Evolutionary conservation across 257 asterid species (phyloP).

Genomic region (Capsicum rhomboideum): DNA sequence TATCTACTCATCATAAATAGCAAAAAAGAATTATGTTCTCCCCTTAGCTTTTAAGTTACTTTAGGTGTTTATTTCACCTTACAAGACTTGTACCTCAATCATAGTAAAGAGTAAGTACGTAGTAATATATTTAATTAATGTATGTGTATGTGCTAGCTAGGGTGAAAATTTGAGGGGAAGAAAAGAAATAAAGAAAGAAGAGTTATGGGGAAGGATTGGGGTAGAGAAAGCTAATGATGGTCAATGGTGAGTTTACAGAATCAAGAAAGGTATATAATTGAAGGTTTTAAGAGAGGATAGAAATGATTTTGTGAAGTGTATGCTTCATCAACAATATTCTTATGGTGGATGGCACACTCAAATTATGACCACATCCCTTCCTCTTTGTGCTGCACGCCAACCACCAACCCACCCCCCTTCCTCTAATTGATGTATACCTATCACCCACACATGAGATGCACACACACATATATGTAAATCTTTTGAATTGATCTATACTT

Average conservation of each 20-base stretch:
- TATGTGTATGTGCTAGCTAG: not conserved
- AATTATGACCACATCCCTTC: conserved; percentile 45
- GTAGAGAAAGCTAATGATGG: conserved; percentile 33
- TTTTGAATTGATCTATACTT: not conserved
- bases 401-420: conserved; percentile 48
- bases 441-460: not conserved
- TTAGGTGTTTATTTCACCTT: conserved; percentile 28
- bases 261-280: conserved; percentile 9
- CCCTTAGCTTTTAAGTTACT: conserved; percentile 80
- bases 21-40: not conserved
- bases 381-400: conserved; percentile 60
- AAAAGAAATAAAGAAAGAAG: not conserved
- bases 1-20: conserved; percentile 18
- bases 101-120: conserved; percentile 6
- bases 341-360: conserved; percentile 59
- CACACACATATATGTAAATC: not conserved
- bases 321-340: conserved; percentile 54
- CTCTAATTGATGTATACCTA: not conserved
- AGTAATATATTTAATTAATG: not conserved
- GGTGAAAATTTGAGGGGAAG: not conserved
- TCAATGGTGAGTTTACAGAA: conserved; percentile 34
- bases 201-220: conserved; percentile 15
- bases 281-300: conserved; percentile 11
- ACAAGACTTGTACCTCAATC: conserved; percentile 25
- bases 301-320: conserved; percentile 28